These are phyloP conservation scores for Shiraia sp. DNA, from an alignment of 2,329 filamentous ascomycete genomes.

Conservation along the genomic window DNA sequence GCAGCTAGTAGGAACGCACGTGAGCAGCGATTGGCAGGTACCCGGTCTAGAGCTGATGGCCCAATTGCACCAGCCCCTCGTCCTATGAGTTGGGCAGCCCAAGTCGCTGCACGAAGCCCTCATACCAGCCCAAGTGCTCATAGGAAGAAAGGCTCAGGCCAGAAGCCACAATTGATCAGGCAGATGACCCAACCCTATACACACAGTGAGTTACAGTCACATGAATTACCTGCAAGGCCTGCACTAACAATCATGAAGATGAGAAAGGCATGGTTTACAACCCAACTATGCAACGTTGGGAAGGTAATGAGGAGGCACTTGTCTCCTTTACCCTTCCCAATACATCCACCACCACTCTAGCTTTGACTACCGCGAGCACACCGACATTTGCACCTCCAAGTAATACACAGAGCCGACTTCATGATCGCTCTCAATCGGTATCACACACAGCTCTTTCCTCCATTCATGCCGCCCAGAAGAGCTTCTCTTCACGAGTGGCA, in stretches of 20 bases:
- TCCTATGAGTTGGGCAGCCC: conserved; percentile 63
- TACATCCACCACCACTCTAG: conserved; percentile 53
- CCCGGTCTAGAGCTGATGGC: conserved; percentile 50
- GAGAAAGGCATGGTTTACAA: conserved; percentile 98
- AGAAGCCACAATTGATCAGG: conserved; percentile 87
- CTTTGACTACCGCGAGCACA: conserved; percentile 44
- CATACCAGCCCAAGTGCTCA: conserved; percentile 55
- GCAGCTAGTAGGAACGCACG: conserved; percentile 67
- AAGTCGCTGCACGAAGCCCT: conserved; percentile 55
- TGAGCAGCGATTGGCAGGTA: conserved; percentile 60
- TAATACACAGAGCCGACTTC: conserved; percentile 31
- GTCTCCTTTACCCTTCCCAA: conserved; percentile 67
- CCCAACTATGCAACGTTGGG: conserved; percentile 83
- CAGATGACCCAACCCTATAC: conserved; percentile 77
- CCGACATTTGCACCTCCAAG: conserved; percentile 44
- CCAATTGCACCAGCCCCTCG: conserved; percentile 52
- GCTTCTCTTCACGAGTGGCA: conserved; percentile 40
- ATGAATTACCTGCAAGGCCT: neutral
- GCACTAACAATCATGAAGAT: conserved; percentile 55
- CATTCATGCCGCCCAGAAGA: conserved; percentile 45
- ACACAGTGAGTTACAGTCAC: conserved; percentile 69
- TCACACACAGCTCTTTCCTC: conserved; percentile 48
- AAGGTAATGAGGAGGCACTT: conserved; percentile 90
- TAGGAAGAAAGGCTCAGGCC: conserved; percentile 55
- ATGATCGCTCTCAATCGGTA: conserved; percentile 42